Percentiles rank a stretch among this genome's conserved stretches.
phyloP scores from a whole-genome alignment of 257 asterid genomes.

The Nicotiana undulata region DNA sequence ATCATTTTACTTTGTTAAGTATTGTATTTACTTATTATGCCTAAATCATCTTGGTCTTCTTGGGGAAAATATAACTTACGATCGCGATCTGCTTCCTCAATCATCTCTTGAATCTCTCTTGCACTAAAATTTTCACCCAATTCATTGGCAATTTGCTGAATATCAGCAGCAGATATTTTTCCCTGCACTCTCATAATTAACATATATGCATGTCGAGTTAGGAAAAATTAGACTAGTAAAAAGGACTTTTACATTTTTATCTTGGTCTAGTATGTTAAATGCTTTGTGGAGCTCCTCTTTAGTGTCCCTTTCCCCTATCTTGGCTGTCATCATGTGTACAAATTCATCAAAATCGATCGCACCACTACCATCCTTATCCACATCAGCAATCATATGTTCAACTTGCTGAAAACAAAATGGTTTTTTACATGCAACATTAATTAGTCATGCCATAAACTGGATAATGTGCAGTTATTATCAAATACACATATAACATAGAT shows the following conservation, averaged over 20 bases:
- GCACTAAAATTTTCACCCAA: slow-evolving; percentile 71
- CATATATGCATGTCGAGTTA: slow-evolving; percentile 12
- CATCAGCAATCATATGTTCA: slow-evolving; percentile 81
- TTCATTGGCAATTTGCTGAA: slow-evolving; percentile 73
- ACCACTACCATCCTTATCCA: slow-evolving; percentile 96
- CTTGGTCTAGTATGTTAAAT: slow-evolving; percentile 79
- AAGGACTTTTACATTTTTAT: slow-evolving; percentile 52
- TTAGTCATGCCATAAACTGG: not conserved
- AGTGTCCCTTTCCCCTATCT: slow-evolving; percentile 87
- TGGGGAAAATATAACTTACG: slow-evolving; percentile 45
- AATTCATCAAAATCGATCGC: slow-evolving; percentile 87
- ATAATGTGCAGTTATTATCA: not conserved
- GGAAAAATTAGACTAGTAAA: too few species aligned
- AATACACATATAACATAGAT: too few species aligned
- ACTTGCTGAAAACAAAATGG: slow-evolving; percentile 48
- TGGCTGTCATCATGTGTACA: slow-evolving; percentile 91
- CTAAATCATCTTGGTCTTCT: too few species aligned
- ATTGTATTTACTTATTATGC: not conserved
- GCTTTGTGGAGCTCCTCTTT: slow-evolving; percentile 87
- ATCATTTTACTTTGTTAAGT: not conserved
- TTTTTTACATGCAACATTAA: not conserved
- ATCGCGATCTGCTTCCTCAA: slow-evolving; percentile 89
- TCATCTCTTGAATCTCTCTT: slow-evolving; percentile 84
- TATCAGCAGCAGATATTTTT: slow-evolving; percentile 75
- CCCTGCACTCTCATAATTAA: slow-evolving; percentile 44